Evolutionary conservation across 106 monocot species (phyloP).

Genomic region (Dendrobium catenatum): DNA sequence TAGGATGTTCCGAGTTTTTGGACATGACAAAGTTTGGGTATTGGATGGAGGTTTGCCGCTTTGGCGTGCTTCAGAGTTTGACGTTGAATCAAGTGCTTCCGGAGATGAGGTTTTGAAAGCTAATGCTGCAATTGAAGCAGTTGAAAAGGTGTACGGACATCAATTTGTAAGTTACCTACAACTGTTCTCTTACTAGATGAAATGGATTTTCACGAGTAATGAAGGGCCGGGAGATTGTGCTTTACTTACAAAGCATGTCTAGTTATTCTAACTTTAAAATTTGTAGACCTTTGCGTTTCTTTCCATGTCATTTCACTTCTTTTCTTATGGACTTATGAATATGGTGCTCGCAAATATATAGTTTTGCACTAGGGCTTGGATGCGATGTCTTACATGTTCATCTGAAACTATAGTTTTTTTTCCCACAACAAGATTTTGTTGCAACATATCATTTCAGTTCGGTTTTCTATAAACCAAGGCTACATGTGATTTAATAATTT

Average conservation of each 20-base stretch:
- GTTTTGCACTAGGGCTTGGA: not conserved
- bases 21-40: conserved; percentile 93
- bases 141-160: conserved; percentile 87
- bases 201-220: not conserved
- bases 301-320: not conserved
- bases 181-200: not conserved
- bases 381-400: not conserved
- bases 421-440: not conserved
- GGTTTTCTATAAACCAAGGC: not conserved
- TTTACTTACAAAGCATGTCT: not conserved
- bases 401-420: not conserved
- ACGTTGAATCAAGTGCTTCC: conserved; percentile 96
- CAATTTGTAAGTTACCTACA: conserved; percentile 37
- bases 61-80: conserved; percentile 87
- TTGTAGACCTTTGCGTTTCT: not conserved
- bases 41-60: conserved; percentile 92
- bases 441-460: not conserved
- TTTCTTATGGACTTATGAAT: not conserved
- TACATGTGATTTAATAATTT: not conserved
- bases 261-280: not conserved
- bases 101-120: conserved; percentile 92
- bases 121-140: conserved; percentile 87
- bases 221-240: not conserved
- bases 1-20: conserved; percentile 98
- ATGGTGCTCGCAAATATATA: not conserved